Base-by-base conservation (phyloP, 1,284 basidiomycete species). In the Hortiboletus rubellus region DNA sequence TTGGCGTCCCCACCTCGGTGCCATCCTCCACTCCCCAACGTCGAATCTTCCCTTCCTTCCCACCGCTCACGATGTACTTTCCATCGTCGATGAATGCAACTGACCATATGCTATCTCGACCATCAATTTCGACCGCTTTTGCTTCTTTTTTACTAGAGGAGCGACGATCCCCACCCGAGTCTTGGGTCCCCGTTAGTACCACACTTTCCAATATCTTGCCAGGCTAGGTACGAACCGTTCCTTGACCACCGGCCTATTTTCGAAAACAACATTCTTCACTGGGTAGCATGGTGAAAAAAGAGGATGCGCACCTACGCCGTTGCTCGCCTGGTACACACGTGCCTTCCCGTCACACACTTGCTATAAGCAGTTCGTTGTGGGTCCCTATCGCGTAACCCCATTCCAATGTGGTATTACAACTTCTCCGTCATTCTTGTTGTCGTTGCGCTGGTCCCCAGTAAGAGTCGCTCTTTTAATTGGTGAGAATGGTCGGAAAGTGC, bases 21-120 rank as follows among this genome's bases (percentile, higher is more conserved):
- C 63, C 60, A 17, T 63, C 52, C 8, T 55, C 46, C 5, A 52
- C 44, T 7, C 9, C 44, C 62, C 60, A 59, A n/a, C 40, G 17
- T 30, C 45, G 60, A 43, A 62, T 36, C 14, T 5, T 31, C 12
- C 45, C 34, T 34, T 34, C 22, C 7, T 14, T 9, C 7, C 49
- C 59, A 5, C 38, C 47, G 30, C 60, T 48, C 9, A 61, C 40
- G 12, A 62, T 4, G 30, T 50, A 9, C 17, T 51, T 40, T 7
- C 38, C 38, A 7, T 37, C 36, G 15, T 37, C 12, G 15, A 37
- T 12, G 36, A 37, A 37, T 37, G 33, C 45, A 0, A 62, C 22
- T 0, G 54, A 50, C 10, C 5, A 14, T 56, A 64, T 40, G 2
- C 2, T 17, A 14, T 18, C 38, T 36, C 6, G 22, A 10, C 18